Evolutionary conservation across 2,329 filamentous ascomycete species (phyloP).

Genomic region (Apiospora aurea): DNA sequence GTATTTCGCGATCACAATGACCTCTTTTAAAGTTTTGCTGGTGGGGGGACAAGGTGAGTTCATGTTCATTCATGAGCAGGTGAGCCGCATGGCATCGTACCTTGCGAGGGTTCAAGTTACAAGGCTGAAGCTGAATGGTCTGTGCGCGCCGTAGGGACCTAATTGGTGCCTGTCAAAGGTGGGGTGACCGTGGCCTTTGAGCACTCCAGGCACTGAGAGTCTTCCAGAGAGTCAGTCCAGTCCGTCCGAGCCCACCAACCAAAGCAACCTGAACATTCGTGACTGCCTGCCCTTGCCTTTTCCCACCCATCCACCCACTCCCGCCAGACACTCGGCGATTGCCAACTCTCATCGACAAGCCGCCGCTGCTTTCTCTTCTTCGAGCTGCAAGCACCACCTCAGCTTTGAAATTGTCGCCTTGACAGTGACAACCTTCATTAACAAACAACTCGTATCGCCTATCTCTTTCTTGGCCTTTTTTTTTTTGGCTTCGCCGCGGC

Average conservation of each 20-base stretch:
- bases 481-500: not conserved
- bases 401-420: not conserved
- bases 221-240: no score
- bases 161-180: not conserved
- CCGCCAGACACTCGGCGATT: not conserved
- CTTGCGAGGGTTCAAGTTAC: not conserved
- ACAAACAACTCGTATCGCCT: not conserved
- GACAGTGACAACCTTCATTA: not conserved
- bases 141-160: not conserved
- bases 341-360: not conserved
- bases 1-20: not conserved
- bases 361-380: slow-evolving; percentile 6
- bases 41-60: not conserved
- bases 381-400: not conserved
- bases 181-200: not conserved
- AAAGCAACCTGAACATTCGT: not conserved
- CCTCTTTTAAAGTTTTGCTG: not conserved
- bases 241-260: not conserved
- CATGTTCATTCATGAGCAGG: no score
- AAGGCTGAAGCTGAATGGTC: slow-evolving; percentile 20
- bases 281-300: slow-evolving; percentile 4
- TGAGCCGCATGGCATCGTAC: not conserved
- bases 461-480: not conserved
- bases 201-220: no score
- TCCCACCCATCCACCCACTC: not conserved